Percentiles rank a stretch among this genome's conserved stretches.
Evolutionary conservation across 148 eudicot genomes (phyloP).

Genomic region (Beta vulgaris): DNA sequence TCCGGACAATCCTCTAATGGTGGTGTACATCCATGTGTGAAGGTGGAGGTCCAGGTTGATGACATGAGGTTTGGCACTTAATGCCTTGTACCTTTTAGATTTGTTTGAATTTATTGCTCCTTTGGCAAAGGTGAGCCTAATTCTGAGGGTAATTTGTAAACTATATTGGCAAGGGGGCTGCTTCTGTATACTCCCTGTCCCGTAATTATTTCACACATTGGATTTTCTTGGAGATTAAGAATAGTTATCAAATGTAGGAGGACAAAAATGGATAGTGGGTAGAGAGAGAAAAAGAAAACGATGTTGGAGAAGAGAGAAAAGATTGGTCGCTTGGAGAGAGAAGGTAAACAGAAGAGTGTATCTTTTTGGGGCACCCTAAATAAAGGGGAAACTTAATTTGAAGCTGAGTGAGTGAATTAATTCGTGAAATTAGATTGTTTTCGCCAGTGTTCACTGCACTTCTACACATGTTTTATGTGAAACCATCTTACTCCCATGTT

Average conservation of each 20-base stretch:
- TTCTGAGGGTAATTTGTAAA: background rate
- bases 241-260: too few species aligned
- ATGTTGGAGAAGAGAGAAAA: too few species aligned
- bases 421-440: background rate
- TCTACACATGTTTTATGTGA: background rate
- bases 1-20: conserved; percentile 30
- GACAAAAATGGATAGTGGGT: too few species aligned
- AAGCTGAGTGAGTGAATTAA: too few species aligned
- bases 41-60: conserved; percentile 94
- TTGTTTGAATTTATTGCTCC: background rate
- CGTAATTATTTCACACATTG: too few species aligned
- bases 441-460: background rate
- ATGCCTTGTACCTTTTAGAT: background rate
- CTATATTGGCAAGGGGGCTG: background rate
- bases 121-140: background rate
- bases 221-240: too few species aligned
- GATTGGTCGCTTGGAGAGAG: too few species aligned
- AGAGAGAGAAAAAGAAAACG: too few species aligned
- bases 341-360: too few species aligned
- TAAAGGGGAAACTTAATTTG: too few species aligned
- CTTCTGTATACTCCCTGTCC: background rate
- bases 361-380: too few species aligned
- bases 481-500: conserved; percentile 5
- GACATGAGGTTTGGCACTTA: conserved; percentile 71
- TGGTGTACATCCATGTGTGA: conserved; percentile 39